Evolutionary conservation across 2,329 filamentous ascomycete species (phyloP).

Genomic region (Ciborinia camelliae): DNA sequence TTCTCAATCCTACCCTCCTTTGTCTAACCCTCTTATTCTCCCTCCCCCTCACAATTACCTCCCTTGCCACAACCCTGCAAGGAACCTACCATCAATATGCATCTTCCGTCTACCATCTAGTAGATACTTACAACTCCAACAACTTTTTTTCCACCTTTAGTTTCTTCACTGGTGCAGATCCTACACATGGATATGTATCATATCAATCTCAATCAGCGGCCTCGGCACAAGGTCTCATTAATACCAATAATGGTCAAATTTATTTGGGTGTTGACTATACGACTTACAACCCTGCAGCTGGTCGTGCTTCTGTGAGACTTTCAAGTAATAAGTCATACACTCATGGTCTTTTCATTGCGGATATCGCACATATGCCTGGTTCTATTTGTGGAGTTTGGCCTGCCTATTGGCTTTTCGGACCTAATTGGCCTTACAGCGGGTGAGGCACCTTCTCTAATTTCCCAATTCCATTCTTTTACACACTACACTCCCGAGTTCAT

Average conservation of each 20-base stretch:
- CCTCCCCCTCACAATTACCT: neutral
- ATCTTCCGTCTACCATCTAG: slow-evolving; percentile 42
- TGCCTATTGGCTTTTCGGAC: slow-evolving; percentile 56
- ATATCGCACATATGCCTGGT: slow-evolving; percentile 57
- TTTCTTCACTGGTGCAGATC: slow-evolving; percentile 59
- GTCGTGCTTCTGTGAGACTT: slow-evolving; percentile 69
- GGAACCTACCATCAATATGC: slow-evolving; percentile 18
- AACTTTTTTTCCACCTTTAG: slow-evolving; percentile 49
- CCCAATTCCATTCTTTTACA: too few relatives aligned
- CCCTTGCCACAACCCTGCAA: neutral
- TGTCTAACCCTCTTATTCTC: neutral
- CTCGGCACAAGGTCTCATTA: slow-evolving; percentile 48
- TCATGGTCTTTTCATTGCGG: slow-evolving; percentile 55
- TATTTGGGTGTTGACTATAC: slow-evolving; percentile 68
- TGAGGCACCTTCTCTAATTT: neutral
- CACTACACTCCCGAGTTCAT: rapidly evolving
- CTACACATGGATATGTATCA: slow-evolving; percentile 71
- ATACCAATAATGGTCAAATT: slow-evolving; percentile 46
- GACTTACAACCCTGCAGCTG: slow-evolving; percentile 52
- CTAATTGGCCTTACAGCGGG: slow-evolving; percentile 63
- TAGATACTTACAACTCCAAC: slow-evolving; percentile 44
- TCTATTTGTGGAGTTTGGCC: slow-evolving; percentile 57
- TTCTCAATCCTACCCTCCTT: neutral
- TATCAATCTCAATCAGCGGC: slow-evolving; percentile 61
- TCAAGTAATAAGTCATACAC: slow-evolving; percentile 52